Base-by-base conservation (phyloP, 192 early-diverging fungal species). In the Coemansia sp. region DNA sequence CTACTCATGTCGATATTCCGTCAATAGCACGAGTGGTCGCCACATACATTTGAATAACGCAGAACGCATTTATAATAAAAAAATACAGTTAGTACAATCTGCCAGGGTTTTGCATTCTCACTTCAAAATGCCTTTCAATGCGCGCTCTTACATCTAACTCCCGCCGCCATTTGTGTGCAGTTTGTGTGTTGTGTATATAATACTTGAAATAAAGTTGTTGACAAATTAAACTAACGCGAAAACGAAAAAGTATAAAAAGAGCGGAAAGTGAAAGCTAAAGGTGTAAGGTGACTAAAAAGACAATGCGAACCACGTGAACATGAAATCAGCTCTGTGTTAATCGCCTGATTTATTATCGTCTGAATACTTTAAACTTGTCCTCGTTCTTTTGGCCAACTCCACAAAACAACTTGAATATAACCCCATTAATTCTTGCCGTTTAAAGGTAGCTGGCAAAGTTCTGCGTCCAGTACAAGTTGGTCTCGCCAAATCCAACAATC, bases 401-500 rank as follows among this genome's bases (percentile, higher is more conserved):
- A n/a, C n/a, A n/a, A n/a, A n/a, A n/a, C n/a, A n/a, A n/a, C n/a
- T n/a, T n/a, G n/a, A n/a, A n/a, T n/a, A n/a, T n/a, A n/a, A n/a
- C n/a, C n/a, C n/a, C n/a, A n/a, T n/a, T n/a, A n/a, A n/a, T n/a
- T n/a, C n/a, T n/a, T n/a, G n/a, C n/a, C n/a, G n/a, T n/a, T n/a
- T 30, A 30, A 7, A 30, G 27, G 7, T 30, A 30, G 27, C 9
- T 59, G 0, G 41, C 64, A 58, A 72, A 78, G 2, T 62, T 46
- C 30, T 78, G 74, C 0, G 69, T 68, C 69, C 69, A 78, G 53
- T 52, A 78, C 11, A 51, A 10, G 7, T 18, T 39, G 12, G 12
- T 39, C 1, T 25, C 51, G 21, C 69, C 74, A 51, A 78, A 62
- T 9, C 69, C 74, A 23, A 63, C 52, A n/a, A 47, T 8, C 5